Base-by-base conservation (phyloP, 2,329 filamentous ascomycete species). In the Aureobasidium sp. region DNA sequence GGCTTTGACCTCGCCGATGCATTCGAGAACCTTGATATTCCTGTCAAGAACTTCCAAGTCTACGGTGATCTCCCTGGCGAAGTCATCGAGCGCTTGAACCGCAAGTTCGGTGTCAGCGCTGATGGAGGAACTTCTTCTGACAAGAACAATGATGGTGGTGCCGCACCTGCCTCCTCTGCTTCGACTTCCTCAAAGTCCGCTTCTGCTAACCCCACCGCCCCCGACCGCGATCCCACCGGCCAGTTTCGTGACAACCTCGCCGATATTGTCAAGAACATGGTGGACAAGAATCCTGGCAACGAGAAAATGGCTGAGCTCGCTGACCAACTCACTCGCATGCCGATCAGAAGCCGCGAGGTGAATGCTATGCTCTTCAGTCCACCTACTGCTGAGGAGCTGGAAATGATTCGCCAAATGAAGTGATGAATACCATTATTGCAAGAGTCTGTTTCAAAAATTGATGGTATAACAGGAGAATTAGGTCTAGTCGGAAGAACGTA, bases 31-130 rank as follows among this genome's bases (percentile, higher is more conserved):
- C 27, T 57, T 1, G 17, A n/a, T 6, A 26, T 13, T 1, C 39
- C 39, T 4, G 41, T 57, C 41, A 27, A 46, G 39, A 47, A 26
- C 39, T 57, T 57, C 29, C 9, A 57, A 29, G 26, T 47, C 29
- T 57, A 57, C 3, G 53, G 53, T 10, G 53, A 57, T 47, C 27
- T 57, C 13, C 53, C 53, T n/a, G 53, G 41, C 41, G 29, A 57
- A n/a, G 53, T 57, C 3, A 37, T 57, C 15, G 7, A 57, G 12
- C 53, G 53, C 13, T 12, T 57, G 26, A 47, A 34, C 53, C n/a
- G 29, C 53, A 57, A 47, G 10, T 57, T 57, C 6, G 12, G 39
- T 6, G 26, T 26, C 5, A 29, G 1, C 12, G 6, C 12, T 46
- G 29, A 23, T n/a, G 51, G 13, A 12, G 37, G 26, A 2, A 12